Percentiles rank a stretch among this genome's conserved stretches.
Conservation (phyloP, 2,329 filamentous ascomycete species). For the Alternaria ventricosa region DNA sequence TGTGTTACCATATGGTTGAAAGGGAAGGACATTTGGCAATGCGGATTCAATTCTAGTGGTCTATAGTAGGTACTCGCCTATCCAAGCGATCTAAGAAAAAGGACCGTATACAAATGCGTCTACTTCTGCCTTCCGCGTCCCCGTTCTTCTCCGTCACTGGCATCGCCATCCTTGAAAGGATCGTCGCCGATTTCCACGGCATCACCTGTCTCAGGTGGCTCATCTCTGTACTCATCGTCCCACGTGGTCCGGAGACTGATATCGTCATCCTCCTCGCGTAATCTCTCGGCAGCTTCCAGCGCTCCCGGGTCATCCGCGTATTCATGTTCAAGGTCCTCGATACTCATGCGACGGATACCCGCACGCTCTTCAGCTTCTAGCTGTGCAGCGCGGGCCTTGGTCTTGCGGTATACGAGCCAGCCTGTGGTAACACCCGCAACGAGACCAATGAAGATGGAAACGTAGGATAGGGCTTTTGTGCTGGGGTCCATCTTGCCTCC, state of each 20-base stretch:
- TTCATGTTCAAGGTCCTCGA: constrained; percentile 48
- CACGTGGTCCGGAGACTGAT: constrained; percentile 60
- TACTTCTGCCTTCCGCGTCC: constrained; percentile 8
- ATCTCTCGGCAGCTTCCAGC: constrained; percentile 45
- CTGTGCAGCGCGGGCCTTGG: constrained; percentile 57
- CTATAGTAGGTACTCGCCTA: not conserved
- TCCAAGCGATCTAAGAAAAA: not conserved
- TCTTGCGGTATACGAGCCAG: constrained; percentile 79
- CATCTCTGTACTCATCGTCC: constrained; percentile 51
- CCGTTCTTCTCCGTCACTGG: constrained; percentile 29
- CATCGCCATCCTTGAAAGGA: constrained; percentile 54
- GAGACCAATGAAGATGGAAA: constrained; percentile 76
- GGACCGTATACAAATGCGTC: not conserved
- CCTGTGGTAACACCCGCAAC: constrained; percentile 77
- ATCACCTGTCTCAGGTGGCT: constrained; percentile 51
- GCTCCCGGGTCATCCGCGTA: constrained; percentile 56
- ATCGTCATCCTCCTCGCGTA: constrained; percentile 59
- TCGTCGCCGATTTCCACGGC: constrained; percentile 50
- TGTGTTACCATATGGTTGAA: not conserved
- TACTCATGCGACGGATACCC: constrained; percentile 36
- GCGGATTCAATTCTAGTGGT: not conserved
- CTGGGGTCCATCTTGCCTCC: constrained; percentile 81
- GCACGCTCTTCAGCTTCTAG: constrained; percentile 56
- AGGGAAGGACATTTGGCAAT: not conserved
- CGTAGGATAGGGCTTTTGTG: constrained; percentile 83